phyloP scores from a whole-genome alignment of 2,329 filamentous ascomycete genomes.

The Rutstroemia sp. region DNA sequence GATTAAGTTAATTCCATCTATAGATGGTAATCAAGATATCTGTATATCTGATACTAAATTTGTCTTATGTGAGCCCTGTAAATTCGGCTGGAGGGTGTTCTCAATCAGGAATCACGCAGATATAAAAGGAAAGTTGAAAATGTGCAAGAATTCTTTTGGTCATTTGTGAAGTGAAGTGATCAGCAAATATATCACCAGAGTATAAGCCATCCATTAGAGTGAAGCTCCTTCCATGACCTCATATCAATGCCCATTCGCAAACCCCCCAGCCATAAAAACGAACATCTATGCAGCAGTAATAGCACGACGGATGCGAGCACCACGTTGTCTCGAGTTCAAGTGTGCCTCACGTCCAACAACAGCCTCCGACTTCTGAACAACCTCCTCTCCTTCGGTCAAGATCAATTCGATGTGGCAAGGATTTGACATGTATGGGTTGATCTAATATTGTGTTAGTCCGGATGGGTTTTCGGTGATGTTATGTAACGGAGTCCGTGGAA shows the following conservation, averaged over 20 bases:
- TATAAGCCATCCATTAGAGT: conserved; percentile 24
- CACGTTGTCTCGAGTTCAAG: conserved; percentile 89
- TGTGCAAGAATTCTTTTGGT: conserved; percentile 9
- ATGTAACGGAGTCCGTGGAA: not conserved
- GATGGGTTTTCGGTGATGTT: not conserved
- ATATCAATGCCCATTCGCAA: conserved; percentile 20
- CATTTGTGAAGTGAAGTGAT: conserved; percentile 9
- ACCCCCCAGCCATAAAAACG: conserved; percentile 24
- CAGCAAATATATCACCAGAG: conserved; percentile 24
- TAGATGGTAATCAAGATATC: too few species aligned
- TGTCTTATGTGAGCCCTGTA: not conserved
- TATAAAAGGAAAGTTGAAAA: not conserved
- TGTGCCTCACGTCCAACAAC: conserved; percentile 55
- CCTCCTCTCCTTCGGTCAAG: conserved; percentile 95
- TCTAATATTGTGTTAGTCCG: conserved; percentile 45
- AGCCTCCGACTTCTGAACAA: conserved; percentile 79
- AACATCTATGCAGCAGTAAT: conserved; percentile 54
- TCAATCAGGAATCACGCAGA: too few species aligned
- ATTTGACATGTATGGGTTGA: conserved; percentile 99
- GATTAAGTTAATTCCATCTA: too few species aligned
- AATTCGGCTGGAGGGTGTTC: not conserved
- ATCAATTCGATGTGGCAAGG: conserved; percentile 99
- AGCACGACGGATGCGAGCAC: conserved; percentile 56
- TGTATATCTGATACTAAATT: not conserved
- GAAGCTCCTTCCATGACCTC: conserved; percentile 17